These are phyloP conservation scores for Podospora conica DNA, from an alignment of 495 filamentous ascomycete species.

Conservation along the genomic window DNA sequence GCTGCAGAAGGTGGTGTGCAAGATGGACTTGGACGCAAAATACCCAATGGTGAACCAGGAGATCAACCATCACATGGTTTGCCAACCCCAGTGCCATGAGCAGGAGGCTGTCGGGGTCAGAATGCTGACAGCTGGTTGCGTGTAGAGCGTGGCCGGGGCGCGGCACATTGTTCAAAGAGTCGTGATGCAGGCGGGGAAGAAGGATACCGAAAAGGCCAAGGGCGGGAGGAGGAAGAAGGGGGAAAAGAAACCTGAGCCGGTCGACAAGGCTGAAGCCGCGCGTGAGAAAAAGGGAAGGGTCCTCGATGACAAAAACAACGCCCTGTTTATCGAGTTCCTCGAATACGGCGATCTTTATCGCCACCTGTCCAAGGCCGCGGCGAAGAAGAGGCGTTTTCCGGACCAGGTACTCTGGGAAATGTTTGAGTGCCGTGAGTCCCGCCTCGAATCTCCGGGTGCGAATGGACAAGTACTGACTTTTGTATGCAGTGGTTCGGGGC, in stretches of 20 bases:
- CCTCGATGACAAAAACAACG: neutral
- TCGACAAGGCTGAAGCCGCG: too few relatives aligned
- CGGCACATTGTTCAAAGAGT: neutral
- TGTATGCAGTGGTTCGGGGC: neutral
- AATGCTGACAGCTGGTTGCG: neutral
- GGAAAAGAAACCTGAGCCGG: too few relatives aligned
- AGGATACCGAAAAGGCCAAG: too few relatives aligned
- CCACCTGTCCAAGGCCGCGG: neutral
- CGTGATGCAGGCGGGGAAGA: neutral
- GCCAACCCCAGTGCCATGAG: neutral
- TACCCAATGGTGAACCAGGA: neutral
- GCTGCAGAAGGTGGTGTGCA: neutral
- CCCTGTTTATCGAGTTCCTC: neutral
- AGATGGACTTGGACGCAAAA: neutral
- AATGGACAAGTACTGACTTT: neutral
- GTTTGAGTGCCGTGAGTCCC: neutral
- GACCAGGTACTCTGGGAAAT: neutral
- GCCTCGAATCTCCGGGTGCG: neutral
- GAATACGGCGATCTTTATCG: neutral
- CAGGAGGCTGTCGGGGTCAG: too few relatives aligned
- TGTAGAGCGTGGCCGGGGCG: neutral
- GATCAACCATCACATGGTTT: neutral
- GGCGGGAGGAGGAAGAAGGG: too few relatives aligned
- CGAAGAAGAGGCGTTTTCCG: neutral
- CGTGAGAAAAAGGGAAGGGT: neutral